Percentiles rank a stretch among this genome's conserved stretches.
These are phyloP conservation scores for Casuarina equisetifolia DNA, from an alignment of 306 rosid species.

Conservation along the genomic window DNA sequence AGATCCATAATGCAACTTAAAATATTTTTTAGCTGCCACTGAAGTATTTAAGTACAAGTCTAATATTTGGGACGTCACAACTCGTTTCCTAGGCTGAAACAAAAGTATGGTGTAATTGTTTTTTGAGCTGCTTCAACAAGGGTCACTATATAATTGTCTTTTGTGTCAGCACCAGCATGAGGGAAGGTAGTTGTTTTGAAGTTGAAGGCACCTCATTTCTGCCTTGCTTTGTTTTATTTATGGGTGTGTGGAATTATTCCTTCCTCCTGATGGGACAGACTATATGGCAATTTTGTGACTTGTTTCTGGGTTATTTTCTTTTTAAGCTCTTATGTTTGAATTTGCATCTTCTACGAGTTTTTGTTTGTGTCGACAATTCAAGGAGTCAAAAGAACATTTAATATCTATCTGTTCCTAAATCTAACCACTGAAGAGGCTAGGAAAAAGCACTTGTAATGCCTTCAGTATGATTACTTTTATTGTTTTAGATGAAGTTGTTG, in stretches of 20 bases:
- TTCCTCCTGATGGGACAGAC: background rate
- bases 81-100: background rate
- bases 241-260: background rate
- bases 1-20: background rate
- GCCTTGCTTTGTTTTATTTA: background rate
- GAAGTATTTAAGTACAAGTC: background rate
- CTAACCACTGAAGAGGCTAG: background rate
- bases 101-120: background rate
- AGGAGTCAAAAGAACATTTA: background rate
- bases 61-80: background rate
- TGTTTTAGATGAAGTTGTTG: background rate
- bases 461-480: background rate
- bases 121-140: background rate
- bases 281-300: background rate
- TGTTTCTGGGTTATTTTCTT: background rate
- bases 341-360: background rate
- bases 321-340: background rate
- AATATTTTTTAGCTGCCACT: too few relatives aligned
- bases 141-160: background rate
- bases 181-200: background rate
- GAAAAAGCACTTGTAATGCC: background rate
- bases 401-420: too few relatives aligned
- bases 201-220: background rate
- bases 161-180: background rate
- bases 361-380: background rate